Base-by-base conservation (phyloP, 495 filamentous ascomycete species). In the Paragyromitra xinjiangensis region DNA sequence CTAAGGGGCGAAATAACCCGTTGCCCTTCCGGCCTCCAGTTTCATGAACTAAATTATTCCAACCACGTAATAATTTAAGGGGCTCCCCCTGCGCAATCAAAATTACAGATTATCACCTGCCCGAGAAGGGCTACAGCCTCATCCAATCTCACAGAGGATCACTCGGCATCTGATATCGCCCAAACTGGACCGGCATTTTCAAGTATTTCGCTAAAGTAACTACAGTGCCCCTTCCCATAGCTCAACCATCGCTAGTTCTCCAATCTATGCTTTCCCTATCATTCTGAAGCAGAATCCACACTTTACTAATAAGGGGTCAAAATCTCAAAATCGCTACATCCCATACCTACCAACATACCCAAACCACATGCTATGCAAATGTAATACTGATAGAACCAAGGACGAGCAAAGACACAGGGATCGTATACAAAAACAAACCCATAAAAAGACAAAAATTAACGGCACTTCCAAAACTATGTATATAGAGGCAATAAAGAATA, bases 401-500 rank as follows among this genome's bases (percentile, higher is more conserved):
- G 48, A 40, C 16, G 42, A 50, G 16, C 26, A 61, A 71, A 42
- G 68, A 9, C 50, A 45, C 37, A 44, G 16, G 40, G 19, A 8
- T 19, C 42, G n/a, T 26, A 45, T 26, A 71, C 55, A 45, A 40
- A 70, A 70, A 39, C 26, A 56, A 16, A 22, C 34, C 19, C 34
- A 24, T 63, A 45, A 58, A 51, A 40, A 40, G 16, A 40, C 11
- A 48, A 45, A 48, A 77, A 73, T 73, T 73, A 73, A 76, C 45
- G 48, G 34, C 42, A 16, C 39, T 77, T 45, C 61, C 50, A 73
- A 72, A 71, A 70, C 40, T 71, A 71, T 64, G 64, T 45, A 65
- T 65, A 48, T 61, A 61, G 48, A 59, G 26, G 40, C 40, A 34
- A 40, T 59, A 51, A 59, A 77, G 19, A 51, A 56, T 16, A 19